Evolutionary conservation across 140 eudicot genomes (phyloP).

Genomic region (Senecio squalidus): DNA sequence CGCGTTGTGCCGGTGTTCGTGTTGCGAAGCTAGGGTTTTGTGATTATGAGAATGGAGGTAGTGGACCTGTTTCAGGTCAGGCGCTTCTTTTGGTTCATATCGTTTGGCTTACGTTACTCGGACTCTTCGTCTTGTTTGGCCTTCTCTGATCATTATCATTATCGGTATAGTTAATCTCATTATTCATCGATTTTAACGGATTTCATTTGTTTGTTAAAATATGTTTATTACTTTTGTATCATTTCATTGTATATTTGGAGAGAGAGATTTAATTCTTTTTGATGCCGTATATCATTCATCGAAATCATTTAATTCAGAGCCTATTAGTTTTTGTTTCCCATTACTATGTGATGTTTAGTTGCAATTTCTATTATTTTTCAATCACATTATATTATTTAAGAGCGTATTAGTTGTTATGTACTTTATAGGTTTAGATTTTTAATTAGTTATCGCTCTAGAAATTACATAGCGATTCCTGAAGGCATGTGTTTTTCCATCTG

Average conservation of each 20-base stretch:
- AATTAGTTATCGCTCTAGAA: too few species aligned
- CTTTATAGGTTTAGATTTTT: too few species aligned
- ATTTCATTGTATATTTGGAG: constrained; percentile 19
- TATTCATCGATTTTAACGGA: too few species aligned
- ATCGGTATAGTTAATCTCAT: too few species aligned
- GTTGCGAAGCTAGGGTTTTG: constrained; percentile 52
- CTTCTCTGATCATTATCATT: constrained; percentile 29
- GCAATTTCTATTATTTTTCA: background rate
- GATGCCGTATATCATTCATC: constrained; percentile 12
- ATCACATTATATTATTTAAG: too few species aligned
- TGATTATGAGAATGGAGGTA: constrained; percentile 49
- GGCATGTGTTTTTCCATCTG: too few species aligned
- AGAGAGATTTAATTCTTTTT: constrained; percentile 1
- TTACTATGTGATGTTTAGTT: background rate
- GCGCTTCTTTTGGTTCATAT: constrained; percentile 68
- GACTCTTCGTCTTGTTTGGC: constrained; percentile 52
- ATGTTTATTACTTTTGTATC: background rate
- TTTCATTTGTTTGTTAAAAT: background rate
- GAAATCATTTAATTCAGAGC: constrained; percentile 1
- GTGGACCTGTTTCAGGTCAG: constrained; percentile 58
- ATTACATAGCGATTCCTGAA: too few species aligned
- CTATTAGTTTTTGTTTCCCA: background rate
- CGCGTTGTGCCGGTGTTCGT: constrained; percentile 49
- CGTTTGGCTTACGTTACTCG: constrained; percentile 59
- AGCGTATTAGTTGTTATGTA: too few species aligned